phyloP scores from a whole-genome alignment of 768 basidiomycete genomes.

The Paxillus ammoniavirescens region DNA sequence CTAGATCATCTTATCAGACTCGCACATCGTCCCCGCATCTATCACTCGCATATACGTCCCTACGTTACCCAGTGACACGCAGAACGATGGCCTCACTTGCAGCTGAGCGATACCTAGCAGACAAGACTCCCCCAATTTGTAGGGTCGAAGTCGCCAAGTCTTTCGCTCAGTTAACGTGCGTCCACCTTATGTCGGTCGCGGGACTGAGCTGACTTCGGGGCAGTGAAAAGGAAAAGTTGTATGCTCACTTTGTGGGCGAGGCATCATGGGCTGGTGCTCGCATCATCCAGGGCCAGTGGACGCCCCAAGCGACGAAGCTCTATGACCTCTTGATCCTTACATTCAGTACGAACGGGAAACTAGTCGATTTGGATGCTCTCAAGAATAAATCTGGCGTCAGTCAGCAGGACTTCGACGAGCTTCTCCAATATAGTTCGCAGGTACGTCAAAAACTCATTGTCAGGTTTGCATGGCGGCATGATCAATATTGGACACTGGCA shows the following conservation, averaged over 20 bases:
- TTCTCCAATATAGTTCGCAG: constrained; percentile 74
- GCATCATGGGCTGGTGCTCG: constrained; percentile 85
- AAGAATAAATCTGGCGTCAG: constrained; percentile 53
- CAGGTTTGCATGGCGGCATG: neutral
- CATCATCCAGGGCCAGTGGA: constrained; percentile 86
- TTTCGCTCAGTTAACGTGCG: constrained; percentile 67
- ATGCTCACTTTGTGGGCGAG: constrained; percentile 66
- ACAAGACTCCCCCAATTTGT: constrained; percentile 74
- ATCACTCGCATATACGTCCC: constrained; percentile 2
- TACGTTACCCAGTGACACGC: neutral
- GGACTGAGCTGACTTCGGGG: constrained; percentile 3
- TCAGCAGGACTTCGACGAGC: constrained; percentile 61
- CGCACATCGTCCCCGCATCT: constrained; percentile 6
- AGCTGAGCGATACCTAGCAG: constrained; percentile 69
- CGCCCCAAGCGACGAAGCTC: constrained; percentile 61
- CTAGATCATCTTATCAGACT: constrained; percentile 14
- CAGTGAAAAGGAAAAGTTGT: constrained; percentile 75
- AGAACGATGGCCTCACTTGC: constrained; percentile 35
- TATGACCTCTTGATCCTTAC: constrained; percentile 71
- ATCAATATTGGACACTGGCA: constrained; percentile 4
- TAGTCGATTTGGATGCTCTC: constrained; percentile 56
- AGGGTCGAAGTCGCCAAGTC: constrained; percentile 64
- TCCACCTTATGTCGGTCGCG: neutral
- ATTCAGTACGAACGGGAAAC: constrained; percentile 59
- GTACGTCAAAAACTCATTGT: constrained; percentile 32